Conservation (phyloP, 108 stramenopile species). For the Fragilaria radians region DNA sequence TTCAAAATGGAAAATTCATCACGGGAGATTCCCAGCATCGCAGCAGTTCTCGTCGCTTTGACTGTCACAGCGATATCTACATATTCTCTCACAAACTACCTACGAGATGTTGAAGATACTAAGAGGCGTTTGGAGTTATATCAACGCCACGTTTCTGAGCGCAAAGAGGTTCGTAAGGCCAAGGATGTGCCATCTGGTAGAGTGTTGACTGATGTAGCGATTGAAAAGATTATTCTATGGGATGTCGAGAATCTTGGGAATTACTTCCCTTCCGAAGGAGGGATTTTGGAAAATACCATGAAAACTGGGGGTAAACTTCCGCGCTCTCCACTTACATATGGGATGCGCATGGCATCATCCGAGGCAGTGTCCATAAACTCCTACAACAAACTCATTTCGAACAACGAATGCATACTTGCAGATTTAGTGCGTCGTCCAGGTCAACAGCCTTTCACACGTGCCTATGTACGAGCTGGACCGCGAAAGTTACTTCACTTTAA, state of each 20-base stretch:
- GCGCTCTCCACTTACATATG: not conserved
- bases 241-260: slow-evolving; percentile 70
- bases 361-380: slow-evolving; percentile 5
- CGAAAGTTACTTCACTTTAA: slow-evolving; percentile 81
- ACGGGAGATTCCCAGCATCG: not conserved
- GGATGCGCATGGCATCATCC: not conserved
- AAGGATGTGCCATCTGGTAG: slow-evolving; percentile 34
- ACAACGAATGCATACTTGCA: slow-evolving; percentile 78
- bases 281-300: slow-evolving; percentile 35
- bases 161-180: slow-evolving; percentile 18
- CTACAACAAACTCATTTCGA: slow-evolving; percentile 82
- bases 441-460: slow-evolving; percentile 28
- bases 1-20: not conserved
- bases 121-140: slow-evolving; percentile 22
- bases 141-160: not conserved
- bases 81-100: slow-evolving; percentile 24
- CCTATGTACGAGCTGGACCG: slow-evolving; percentile 88
- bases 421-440: slow-evolving; percentile 76
- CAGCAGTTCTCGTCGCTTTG: slow-evolving; percentile 4
- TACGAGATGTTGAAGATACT: slow-evolving; percentile 14
- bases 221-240: slow-evolving; percentile 68
- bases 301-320: slow-evolving; percentile 5
- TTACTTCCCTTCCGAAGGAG: slow-evolving; percentile 41
- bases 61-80: slow-evolving; percentile 20
- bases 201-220: slow-evolving; percentile 36